A percentile compares a stretch with the other conserved stretches of the same genome.
phyloP scores from a whole-genome alignment of 2,329 filamentous ascomycete genomes.

The Neopestalotiopsis rosae region DNA sequence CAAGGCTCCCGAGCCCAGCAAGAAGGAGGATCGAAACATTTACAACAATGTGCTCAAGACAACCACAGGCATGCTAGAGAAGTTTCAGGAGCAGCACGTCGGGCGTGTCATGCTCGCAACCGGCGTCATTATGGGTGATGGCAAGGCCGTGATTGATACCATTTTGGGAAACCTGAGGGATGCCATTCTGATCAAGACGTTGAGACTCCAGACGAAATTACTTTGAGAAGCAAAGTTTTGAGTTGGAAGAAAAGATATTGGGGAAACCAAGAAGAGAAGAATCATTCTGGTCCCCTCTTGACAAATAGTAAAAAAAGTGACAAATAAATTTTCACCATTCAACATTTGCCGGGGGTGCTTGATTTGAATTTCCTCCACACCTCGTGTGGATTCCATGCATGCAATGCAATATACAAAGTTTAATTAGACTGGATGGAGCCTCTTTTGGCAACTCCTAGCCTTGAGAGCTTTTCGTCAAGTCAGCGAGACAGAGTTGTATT shows the following conservation, averaged over 20 bases:
- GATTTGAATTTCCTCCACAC: neutral
- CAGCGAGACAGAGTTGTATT: too few relatives aligned
- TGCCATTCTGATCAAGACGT: neutral
- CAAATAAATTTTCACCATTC: neutral
- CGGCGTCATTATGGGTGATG: neutral
- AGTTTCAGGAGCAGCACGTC: neutral
- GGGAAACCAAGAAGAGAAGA: neutral
- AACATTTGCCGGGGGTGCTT: neutral
- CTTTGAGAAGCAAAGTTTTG: neutral
- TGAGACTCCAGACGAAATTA: neutral
- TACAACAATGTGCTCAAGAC: neutral
- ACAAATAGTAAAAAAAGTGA: slow-evolving; percentile 1
- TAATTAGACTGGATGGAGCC: too few relatives aligned
- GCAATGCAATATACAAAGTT: neutral
- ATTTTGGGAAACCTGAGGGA: neutral
- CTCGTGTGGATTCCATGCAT: neutral
- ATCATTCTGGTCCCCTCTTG: neutral
- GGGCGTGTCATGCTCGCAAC: neutral
- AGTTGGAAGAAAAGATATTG: neutral
- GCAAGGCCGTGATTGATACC: neutral
- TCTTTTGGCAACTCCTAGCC: too few relatives aligned
- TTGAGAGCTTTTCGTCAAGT: too few relatives aligned
- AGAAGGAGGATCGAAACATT: neutral
- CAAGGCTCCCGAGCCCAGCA: neutral
- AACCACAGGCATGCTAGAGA: neutral